phyloP scores from a whole-genome alignment of 1,139 yeast species.

The Tardiomyces depauwii region DNA sequence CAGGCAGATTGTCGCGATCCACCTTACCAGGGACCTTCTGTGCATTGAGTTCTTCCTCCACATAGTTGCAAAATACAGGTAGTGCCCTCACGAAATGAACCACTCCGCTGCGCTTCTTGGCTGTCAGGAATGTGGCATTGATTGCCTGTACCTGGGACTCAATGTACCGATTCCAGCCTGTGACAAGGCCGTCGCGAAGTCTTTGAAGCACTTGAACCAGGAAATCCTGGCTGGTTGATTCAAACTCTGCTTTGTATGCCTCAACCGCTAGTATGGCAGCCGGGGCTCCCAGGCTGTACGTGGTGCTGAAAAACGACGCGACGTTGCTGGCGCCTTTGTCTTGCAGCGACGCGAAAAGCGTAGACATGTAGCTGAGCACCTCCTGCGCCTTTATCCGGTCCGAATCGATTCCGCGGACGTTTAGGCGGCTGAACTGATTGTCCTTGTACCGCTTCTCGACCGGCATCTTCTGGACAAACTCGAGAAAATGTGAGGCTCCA shows the following conservation, averaged over 20 bases:
- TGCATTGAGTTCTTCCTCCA: slow-evolving; percentile 19
- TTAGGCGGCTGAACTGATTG: slow-evolving; percentile 14
- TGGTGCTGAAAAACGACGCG: slow-evolving; percentile 22
- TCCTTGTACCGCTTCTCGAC: slow-evolving; percentile 12
- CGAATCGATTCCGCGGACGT: slow-evolving; percentile 33
- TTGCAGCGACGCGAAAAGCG: slow-evolving; percentile 44
- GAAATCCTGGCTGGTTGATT: slow-evolving; percentile 57
- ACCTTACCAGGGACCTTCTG: slow-evolving; percentile 14
- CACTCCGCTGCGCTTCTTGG: slow-evolving; percentile 32
- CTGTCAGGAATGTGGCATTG: slow-evolving; percentile 39
- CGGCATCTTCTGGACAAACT: slow-evolving; percentile 35
- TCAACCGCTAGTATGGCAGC: slow-evolving; percentile 34
- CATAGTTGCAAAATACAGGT: slow-evolving; percentile 33
- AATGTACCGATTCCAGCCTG: slow-evolving; percentile 50
- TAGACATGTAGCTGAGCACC: slow-evolving; percentile 39
- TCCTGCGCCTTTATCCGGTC: slow-evolving; percentile 47
- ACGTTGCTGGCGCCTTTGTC: slow-evolving; percentile 32
- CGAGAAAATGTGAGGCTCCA: slow-evolving; percentile 35
- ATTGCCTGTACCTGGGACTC: slow-evolving; percentile 43
- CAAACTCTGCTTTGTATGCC: slow-evolving; percentile 25
- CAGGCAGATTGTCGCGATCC: slow-evolving; percentile 13
- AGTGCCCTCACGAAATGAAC: slow-evolving; percentile 34
- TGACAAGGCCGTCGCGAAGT: slow-evolving; percentile 39
- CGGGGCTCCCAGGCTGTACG: slow-evolving; percentile 32
- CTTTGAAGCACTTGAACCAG: slow-evolving; percentile 42